Conservation (phyloP, 2,329 filamentous ascomycete species). For the Trichoderma cornu-damae region DNA sequence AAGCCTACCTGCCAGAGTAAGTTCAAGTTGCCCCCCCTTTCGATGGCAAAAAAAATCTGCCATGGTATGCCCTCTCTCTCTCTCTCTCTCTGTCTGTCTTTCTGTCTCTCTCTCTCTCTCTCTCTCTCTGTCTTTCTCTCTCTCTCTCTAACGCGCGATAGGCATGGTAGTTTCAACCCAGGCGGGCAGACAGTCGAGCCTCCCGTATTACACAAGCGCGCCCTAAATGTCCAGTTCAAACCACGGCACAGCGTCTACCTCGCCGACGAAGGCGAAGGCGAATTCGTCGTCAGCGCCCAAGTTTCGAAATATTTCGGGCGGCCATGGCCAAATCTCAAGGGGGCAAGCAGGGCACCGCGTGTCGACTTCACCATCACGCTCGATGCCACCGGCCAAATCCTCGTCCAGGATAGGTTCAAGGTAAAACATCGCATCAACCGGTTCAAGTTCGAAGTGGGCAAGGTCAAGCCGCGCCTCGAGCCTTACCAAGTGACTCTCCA, state of each 20-base stretch:
- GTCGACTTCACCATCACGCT: constrained; percentile 38
- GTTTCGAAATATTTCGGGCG: constrained; percentile 39
- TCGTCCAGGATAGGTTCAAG: constrained; percentile 33
- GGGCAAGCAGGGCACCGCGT: constrained; percentile 20
- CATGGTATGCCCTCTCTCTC: no score
- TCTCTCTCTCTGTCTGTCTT: no score
- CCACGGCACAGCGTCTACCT: constrained; percentile 46
- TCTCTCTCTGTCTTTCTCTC: no score
- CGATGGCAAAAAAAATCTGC: no score
- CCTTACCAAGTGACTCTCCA: constrained; percentile 38
- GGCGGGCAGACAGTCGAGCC: constrained; percentile 41
- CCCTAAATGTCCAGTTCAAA: constrained; percentile 41
- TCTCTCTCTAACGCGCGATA: constrained; percentile 10
- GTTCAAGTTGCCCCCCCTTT: not conserved
- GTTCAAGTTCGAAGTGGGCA: constrained; percentile 36
- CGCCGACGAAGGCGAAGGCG: constrained; percentile 36
- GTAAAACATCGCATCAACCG: constrained; percentile 34
- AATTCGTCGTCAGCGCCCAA: constrained; percentile 41
- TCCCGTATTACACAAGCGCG: constrained; percentile 27
- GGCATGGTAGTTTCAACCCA: constrained; percentile 40
- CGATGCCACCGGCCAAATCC: constrained; percentile 26
- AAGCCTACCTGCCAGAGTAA: constrained; percentile 41
- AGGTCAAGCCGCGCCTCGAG: constrained; percentile 32
- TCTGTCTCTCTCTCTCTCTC: no score
- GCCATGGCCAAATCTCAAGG: constrained; percentile 31